Percentiles rank a stretch among this genome's conserved stretches.
Conservation (phyloP, 148 eudicot species). For the Diospyros lotus region DNA sequence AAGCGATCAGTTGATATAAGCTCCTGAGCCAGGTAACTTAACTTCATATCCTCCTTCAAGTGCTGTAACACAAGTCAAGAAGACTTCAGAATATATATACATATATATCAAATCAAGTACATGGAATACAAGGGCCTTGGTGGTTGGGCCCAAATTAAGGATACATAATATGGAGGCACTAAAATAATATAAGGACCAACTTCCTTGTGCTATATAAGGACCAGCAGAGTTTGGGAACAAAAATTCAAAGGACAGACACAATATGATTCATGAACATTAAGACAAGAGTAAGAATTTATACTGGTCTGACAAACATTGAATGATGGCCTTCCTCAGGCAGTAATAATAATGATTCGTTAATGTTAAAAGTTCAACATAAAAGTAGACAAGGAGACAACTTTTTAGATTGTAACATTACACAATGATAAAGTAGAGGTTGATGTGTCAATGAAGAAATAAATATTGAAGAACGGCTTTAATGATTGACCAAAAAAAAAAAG, state of each 20-base stretch:
- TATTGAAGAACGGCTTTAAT: neutral
- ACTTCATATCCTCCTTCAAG: slow-evolving; percentile 92
- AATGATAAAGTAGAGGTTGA: neutral
- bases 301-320: too few relatives aligned
- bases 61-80: slow-evolving; percentile 47
- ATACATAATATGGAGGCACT: neutral
- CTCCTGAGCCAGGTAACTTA: slow-evolving; percentile 97
- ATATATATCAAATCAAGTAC: neutral
- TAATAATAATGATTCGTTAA: too few relatives aligned
- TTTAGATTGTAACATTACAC: neutral
- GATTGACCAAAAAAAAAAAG: neutral
- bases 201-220: too few relatives aligned
- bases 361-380: too few relatives aligned
- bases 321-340: too few relatives aligned
- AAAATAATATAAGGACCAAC: too few relatives aligned
- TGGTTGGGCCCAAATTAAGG: neutral
- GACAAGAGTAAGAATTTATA: too few relatives aligned
- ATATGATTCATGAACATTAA: too few relatives aligned
- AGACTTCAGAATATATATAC: neutral
- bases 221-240: too few relatives aligned
- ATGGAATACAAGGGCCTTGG: neutral
- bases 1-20: slow-evolving; percentile 88
- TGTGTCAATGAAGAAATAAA: neutral
- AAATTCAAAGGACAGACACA: too few relatives aligned
- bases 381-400: neutral